Conservation (phyloP, 306 rosid genomes). For the Trifolium pratense region DNA sequence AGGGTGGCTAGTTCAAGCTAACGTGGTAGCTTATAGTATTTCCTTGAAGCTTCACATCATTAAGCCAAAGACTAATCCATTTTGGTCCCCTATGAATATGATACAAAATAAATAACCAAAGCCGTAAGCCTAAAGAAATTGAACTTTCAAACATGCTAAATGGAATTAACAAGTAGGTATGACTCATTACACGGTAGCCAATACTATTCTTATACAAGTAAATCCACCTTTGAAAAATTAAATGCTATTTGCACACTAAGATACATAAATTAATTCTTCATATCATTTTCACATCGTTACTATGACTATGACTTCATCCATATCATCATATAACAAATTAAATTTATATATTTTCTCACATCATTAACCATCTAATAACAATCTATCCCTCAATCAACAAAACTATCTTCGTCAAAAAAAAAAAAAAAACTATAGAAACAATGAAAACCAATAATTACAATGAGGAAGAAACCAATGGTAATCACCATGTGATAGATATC, state of each 20-base stretch:
- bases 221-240: neutral
- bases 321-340: neutral
- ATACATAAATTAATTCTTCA: neutral
- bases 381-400: too few relatives aligned
- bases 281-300: neutral
- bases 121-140: constrained; percentile 1
- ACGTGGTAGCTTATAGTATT: neutral
- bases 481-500: constrained; percentile 33
- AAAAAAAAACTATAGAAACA: neutral
- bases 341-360: neutral
- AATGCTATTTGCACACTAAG: neutral
- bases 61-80: neutral
- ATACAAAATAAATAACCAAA: neutral
- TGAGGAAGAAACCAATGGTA: constrained; percentile 14
- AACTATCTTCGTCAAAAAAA: too few relatives aligned
- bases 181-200: neutral
- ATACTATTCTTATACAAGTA: neutral
- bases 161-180: neutral
- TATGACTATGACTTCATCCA: neutral
- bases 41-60: neutral
- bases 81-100: neutral
- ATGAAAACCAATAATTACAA: constrained; percentile 32
- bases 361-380: neutral
- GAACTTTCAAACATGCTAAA: neutral
- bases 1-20: neutral